phyloP scores from a whole-genome alignment of 2,329 filamentous ascomycete species.

The Pseudocercospora fuligena region DNA sequence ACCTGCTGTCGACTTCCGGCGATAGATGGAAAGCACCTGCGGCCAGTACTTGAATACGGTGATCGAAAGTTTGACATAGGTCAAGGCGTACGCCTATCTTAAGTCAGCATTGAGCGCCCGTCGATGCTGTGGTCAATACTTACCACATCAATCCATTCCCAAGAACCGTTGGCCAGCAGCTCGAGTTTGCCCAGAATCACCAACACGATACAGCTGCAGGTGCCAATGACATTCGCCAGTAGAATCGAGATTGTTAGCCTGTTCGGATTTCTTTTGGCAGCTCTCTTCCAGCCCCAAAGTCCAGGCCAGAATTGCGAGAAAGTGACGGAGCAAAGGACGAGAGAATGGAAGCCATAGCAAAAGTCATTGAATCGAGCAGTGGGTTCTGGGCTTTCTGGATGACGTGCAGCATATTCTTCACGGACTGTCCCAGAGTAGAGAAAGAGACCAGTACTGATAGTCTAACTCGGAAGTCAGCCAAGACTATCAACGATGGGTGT shows the following conservation, averaged over 20 bases:
- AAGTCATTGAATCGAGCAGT: constrained; percentile 91
- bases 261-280: neutral
- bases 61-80: constrained; percentile 85
- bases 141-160: constrained; percentile 69
- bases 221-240: neutral
- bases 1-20: constrained; percentile 80
- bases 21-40: constrained; percentile 80
- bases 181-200: neutral
- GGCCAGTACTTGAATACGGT: constrained; percentile 93
- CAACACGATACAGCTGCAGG: neutral
- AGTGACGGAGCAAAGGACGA: constrained; percentile 73
- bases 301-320: constrained; percentile 74
- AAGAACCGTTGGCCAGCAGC: neutral
- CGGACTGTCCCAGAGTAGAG: constrained; percentile 79
- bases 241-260: neutral
- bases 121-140: constrained; percentile 35
- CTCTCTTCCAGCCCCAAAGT: constrained; percentile 73
- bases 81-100: constrained; percentile 66
- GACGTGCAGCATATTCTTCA: constrained; percentile 78
- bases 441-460: constrained; percentile 71
- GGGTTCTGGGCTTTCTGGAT: constrained; percentile 72
- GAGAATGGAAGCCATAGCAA: constrained; percentile 80
- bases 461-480: constrained; percentile 11
- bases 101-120: neutral
- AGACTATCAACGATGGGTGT: neutral